phyloP scores from a whole-genome alignment of 331 rosid species.

The Acacia pycnantha region DNA sequence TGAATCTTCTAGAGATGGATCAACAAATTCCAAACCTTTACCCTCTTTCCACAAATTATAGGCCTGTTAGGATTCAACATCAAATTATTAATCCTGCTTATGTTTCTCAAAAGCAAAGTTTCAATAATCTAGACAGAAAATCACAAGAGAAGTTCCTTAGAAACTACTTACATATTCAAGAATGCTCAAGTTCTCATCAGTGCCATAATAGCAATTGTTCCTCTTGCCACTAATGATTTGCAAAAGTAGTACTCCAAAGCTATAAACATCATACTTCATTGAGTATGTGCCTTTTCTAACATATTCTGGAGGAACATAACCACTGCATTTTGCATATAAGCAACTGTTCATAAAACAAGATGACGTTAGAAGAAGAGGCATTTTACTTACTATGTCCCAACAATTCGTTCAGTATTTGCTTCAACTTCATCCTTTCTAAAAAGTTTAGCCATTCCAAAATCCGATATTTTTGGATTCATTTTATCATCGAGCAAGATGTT shows the following conservation, averaged over 20 bases:
- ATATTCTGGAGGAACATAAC: conserved; percentile 51
- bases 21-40: conserved; percentile 33
- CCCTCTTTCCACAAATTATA: conserved; percentile 28
- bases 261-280: conserved; percentile 46
- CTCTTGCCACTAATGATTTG: conserved; percentile 51
- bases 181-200: conserved; percentile 27
- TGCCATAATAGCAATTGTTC: conserved; percentile 30
- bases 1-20: conserved; percentile 41
- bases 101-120: background rate
- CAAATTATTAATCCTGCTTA: background rate
- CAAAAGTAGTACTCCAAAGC: conserved; percentile 45
- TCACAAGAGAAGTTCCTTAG: background rate
- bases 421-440: conserved; percentile 21
- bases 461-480: conserved; percentile 31
- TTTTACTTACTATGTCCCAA: conserved; percentile 15
- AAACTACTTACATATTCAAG: conserved; percentile 39
- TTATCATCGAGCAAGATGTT: conserved; percentile 25
- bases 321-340: conserved; percentile 29
- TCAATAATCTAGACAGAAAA: background rate
- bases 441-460: conserved; percentile 31
- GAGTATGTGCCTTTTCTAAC: conserved; percentile 41
- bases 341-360: background rate
- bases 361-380: background rate
- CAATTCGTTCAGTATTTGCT: conserved; percentile 9
- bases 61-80: conserved; percentile 23